Base-by-base conservation (phyloP, 1,284 basidiomycete species). In the Abortiporus biennis region DNA sequence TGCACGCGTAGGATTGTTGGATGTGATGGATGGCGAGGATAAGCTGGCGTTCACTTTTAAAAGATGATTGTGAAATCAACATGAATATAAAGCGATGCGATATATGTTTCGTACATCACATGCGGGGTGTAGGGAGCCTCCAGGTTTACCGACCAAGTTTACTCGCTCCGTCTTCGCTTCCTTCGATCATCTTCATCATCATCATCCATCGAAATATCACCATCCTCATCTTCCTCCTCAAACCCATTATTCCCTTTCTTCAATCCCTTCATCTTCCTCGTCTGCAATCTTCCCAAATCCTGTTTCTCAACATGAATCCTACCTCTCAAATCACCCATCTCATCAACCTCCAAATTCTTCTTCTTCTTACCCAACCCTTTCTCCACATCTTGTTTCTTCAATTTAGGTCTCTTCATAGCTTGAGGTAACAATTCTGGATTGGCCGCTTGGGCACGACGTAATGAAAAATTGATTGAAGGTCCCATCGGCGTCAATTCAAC, bases 241-340 rank as follows among this genome's bases (percentile, higher is more conserved):
- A 63, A 59, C 13, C 58, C 65, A 24, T 59, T 61, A 32, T 55
- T 49, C 31, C 62, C 68, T 25, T 65, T 61, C 59, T 85, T 90
- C 51, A 95, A 60, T 11, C 86, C 92, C 66, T 92, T 94, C 86
- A 94, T 92, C 71, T 93, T 94, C 56, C 88, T 73, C 47, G 81
- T 84, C 74, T 97, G 92, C 64, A 99, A 59, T 67, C 77, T 87
- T 51, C 60, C 66, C 53, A 99, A 64, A 65, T 99, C 92, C 71
- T 99, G 95, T 63, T 81, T 88, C 44, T 72, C 90, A 36, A 99
- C 64, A 64, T 98, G 95, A 40, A 99, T 78, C 47, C 83, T 74
- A 36, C 94, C 95, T 50, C 95, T 78, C 65, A 94, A 67, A 64
- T 99, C 92, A 45, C 95, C 95, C 95, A 98, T 97, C 64, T 92